Conservation (phyloP, 1,284 basidiomycete genomes). For the Ceratobasidium sp. region DNA sequence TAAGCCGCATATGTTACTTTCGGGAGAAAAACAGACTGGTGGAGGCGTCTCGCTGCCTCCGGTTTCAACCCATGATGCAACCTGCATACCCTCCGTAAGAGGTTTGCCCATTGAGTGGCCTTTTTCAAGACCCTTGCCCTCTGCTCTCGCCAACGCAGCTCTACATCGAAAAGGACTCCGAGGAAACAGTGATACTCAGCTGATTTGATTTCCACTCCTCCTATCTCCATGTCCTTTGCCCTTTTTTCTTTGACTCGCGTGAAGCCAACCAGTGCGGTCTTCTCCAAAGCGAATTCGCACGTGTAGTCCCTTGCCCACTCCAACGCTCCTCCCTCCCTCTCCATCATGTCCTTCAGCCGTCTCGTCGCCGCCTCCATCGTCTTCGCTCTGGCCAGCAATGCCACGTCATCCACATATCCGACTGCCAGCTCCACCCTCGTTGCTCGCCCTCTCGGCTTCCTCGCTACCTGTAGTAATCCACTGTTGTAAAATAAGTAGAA, state of each 20-base stretch:
- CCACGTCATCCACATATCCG: constrained; percentile 46
- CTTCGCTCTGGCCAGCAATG: constrained; percentile 9
- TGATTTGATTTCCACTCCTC: neutral
- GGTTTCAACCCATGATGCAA: constrained; percentile 9
- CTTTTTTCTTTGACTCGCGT: neutral
- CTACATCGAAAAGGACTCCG: constrained; percentile 45
- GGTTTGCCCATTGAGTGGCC: neutral
- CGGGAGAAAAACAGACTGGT: constrained; percentile 6
- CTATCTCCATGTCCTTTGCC: neutral
- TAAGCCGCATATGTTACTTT: constrained; percentile 35
- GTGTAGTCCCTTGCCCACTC: constrained; percentile 10
- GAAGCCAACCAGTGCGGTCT: constrained; percentile 21
- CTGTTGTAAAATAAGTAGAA: constrained; percentile 31
- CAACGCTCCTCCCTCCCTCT: constrained; percentile 5
- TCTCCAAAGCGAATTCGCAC: constrained; percentile 16
- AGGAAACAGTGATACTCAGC: constrained; percentile 26
- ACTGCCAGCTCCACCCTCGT: constrained; percentile 2
- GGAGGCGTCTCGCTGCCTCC: neutral
- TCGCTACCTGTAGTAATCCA: neutral
- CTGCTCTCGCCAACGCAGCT: constrained; percentile 45
- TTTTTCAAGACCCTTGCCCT: constrained; percentile 11
- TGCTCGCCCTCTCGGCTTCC: neutral
- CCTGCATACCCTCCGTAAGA: constrained; percentile 4
- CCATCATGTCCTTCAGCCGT: constrained; percentile 23
- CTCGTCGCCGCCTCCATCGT: constrained; percentile 9